Percentiles rank a stretch among this genome's conserved stretches.
Evolutionary conservation across 495 filamentous ascomycete species (phyloP).

Genomic region (Astrocystis sublimbata): DNA sequence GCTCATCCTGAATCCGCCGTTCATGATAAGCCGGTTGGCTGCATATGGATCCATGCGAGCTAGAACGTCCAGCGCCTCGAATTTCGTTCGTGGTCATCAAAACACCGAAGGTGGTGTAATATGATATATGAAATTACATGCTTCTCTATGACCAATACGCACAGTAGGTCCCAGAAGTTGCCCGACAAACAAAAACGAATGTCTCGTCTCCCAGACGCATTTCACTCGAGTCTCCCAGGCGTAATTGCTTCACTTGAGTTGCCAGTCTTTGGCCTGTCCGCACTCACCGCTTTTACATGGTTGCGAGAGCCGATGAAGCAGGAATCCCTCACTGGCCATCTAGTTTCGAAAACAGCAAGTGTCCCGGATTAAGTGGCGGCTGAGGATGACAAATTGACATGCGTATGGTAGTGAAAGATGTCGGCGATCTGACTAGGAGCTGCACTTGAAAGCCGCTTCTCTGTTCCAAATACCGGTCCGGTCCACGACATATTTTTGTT

Average conservation of each 20-base stretch:
- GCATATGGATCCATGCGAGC: background rate
- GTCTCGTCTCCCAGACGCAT: background rate
- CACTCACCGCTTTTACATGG: background rate
- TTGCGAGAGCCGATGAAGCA: background rate
- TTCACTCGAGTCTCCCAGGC: background rate
- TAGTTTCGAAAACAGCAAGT: background rate
- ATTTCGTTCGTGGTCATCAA: background rate
- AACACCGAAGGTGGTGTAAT: background rate
- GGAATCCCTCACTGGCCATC: background rate
- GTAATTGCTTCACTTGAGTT: background rate
- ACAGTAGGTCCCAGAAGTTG: no score
- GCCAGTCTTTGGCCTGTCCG: background rate
- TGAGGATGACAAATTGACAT: background rate
- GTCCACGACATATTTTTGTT: background rate
- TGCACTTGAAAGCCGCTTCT: background rate
- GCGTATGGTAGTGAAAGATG: background rate
- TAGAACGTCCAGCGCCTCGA: background rate
- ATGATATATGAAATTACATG: no score
- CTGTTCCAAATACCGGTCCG: background rate
- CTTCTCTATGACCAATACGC: no score
- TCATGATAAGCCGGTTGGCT: background rate
- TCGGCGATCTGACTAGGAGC: conserved; percentile 1
- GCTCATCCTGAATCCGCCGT: background rate
- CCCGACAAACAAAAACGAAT: no score
- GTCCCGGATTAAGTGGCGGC: background rate